Conservation (phyloP, 768 basidiomycete species). For the Kwoniella pini region DNA sequence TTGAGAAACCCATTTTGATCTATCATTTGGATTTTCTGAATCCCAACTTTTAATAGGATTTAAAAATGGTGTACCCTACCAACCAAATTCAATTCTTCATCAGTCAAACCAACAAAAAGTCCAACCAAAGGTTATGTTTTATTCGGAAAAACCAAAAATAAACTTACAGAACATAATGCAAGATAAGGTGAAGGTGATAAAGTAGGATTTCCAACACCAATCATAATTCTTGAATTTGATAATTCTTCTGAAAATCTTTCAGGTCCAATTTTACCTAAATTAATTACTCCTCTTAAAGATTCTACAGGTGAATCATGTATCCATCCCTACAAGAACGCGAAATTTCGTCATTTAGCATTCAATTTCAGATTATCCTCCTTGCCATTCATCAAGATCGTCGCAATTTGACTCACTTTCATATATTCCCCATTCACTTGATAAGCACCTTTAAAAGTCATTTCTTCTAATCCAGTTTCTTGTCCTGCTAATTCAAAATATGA, state of each 20-base stretch:
- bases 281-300: not conserved
- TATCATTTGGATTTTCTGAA: not conserved
- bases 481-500: constrained; percentile 2
- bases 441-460: not conserved
- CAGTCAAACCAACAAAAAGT: too few relatives aligned
- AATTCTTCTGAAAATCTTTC: not conserved
- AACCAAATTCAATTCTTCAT: not conserved
- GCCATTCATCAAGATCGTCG: too few relatives aligned
- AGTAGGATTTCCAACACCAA: constrained; percentile 6
- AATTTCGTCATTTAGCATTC: not conserved
- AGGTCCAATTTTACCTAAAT: constrained; percentile 1
- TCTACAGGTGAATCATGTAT: constrained; percentile 2
- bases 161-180: not conserved
- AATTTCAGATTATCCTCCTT: not conserved
- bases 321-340: not conserved
- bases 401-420: not conserved
- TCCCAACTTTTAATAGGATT: constrained; percentile 4
- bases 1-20: constrained; percentile 4
- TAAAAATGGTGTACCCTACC: constrained; percentile 3
- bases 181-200: constrained; percentile 10
- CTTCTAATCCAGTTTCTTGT: not conserved
- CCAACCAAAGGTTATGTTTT: not conserved
- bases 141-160: not conserved
- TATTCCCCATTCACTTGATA: constrained; percentile 8
- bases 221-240: constrained; percentile 1